Base-by-base conservation (phyloP, 2,329 filamentous ascomycete genomes). In the Talaromyces sp. region DNA sequence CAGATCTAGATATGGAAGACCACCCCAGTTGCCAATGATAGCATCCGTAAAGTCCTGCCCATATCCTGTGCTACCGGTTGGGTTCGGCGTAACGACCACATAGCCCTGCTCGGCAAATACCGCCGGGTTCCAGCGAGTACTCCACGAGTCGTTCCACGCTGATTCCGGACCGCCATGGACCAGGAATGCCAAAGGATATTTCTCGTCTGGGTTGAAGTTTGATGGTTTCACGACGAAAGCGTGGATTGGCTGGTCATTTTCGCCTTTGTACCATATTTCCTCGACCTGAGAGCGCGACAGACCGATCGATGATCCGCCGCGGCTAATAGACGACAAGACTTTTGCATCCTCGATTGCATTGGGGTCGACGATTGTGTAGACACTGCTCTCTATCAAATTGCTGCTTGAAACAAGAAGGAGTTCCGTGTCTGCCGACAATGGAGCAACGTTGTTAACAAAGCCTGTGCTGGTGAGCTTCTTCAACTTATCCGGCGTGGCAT, bases 61-160 rank as follows among this genome's bases (percentile, higher is more conserved):
- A 65, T 85, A 89, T 0, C 85, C 84, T 2, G 80, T 81, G 64
- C 84, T 86, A 22, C 86, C 86, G 0, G 84, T 84, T 2, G 86
- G 82, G 68, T 88, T 87, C 3, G 86, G 86, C 6, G 81, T 77
- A n/a, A 88, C 77, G 1, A 87, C 82, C 10, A 87, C 77, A 66
- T 87, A 88, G 9, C 86, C 86, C 70, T 88, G 84, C 69, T 87
- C 84, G 3, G 86, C 86, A 76, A 85, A 88, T 3, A 85, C 75
- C 1, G 82, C 81, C 0, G 80, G 77, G 67, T 87, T 87, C 81
- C 82, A 85, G 68, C 85, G 74, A 4, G 78, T 82, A 59, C 79
- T 81, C 85, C 85, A 87, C 58, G 78, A 75, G 67, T 87, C 84
- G n/a, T 77, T 78, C 82, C 82, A 86, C 1, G 83, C 77, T 3